These are phyloP conservation scores for Asterochloris sp. DNA, from an alignment of 139 green algal species.

Conservation along the genomic window DNA sequence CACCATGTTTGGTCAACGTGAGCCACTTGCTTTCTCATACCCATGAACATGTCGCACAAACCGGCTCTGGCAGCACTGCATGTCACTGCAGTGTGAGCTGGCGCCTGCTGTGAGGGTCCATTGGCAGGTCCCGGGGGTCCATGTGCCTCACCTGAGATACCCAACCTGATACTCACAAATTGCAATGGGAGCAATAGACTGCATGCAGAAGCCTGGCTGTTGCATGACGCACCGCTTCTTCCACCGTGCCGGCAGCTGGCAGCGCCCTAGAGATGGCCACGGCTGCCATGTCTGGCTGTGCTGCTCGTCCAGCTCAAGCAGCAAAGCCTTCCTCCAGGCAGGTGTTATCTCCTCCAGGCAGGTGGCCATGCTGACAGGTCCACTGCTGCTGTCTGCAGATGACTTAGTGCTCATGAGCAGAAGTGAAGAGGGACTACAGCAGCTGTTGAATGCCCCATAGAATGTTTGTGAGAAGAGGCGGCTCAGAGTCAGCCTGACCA, in stretches of 20 bases:
- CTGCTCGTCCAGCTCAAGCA: constrained; percentile 9
- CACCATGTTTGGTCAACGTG: no score
- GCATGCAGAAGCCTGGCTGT: not conserved
- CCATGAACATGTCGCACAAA: no score
- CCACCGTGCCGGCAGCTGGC: constrained; percentile 6
- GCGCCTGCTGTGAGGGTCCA: no score
- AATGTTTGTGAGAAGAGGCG: not conserved
- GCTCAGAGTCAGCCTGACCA: not conserved
- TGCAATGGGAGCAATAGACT: not conserved
- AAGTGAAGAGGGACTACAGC: not conserved
- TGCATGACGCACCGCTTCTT: constrained; percentile 1
- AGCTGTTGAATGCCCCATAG: not conserved
- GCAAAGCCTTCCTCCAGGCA: constrained; percentile 6
- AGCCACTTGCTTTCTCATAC: no score
- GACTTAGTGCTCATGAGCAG: not conserved
- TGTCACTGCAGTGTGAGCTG: no score
- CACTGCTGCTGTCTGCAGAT: not conserved
- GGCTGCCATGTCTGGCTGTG: no score
- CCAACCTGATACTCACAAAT: not conserved
- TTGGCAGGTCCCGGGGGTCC: not conserved
- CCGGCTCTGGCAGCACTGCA: no score
- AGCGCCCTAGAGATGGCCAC: not conserved
- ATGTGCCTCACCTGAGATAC: not conserved
- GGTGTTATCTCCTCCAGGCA: no score
- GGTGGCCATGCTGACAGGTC: no score